phyloP scores from a whole-genome alignment of 1,284 basidiomycete species.

The Ceratobasidium sp. region DNA sequence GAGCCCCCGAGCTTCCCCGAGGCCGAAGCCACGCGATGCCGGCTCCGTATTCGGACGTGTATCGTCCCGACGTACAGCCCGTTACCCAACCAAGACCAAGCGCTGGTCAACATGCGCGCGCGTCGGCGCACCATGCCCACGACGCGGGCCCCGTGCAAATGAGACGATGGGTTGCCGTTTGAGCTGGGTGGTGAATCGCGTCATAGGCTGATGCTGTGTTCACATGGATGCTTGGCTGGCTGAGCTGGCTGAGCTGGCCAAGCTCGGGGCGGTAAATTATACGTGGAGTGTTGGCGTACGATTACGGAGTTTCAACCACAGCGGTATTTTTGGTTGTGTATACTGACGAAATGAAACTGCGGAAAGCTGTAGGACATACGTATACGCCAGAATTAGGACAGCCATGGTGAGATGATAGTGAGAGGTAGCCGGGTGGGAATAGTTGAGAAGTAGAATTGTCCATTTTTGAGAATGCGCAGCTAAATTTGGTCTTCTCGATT shows the following conservation, averaged over 20 bases:
- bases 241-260: background rate
- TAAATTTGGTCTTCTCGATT: background rate
- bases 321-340: background rate
- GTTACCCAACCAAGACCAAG: background rate
- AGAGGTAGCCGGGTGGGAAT: background rate
- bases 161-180: background rate
- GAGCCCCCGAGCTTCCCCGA: background rate
- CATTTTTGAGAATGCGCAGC: background rate
- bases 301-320: background rate
- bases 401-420: background rate
- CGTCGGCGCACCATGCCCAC: background rate
- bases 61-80: background rate
- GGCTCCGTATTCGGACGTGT: background rate
- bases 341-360: background rate
- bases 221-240: background rate
- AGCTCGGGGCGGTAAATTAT: background rate
- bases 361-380: background rate
- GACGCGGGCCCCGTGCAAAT: background rate
- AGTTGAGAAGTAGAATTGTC: background rate
- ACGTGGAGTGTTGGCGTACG: background rate
- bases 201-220: background rate
- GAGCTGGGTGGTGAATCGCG: background rate
- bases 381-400: background rate
- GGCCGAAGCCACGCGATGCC: constrained; percentile 3
- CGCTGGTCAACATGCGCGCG: background rate